phyloP scores from a whole-genome alignment of 768 basidiomycete species.

The Boletus insuetus region DNA sequence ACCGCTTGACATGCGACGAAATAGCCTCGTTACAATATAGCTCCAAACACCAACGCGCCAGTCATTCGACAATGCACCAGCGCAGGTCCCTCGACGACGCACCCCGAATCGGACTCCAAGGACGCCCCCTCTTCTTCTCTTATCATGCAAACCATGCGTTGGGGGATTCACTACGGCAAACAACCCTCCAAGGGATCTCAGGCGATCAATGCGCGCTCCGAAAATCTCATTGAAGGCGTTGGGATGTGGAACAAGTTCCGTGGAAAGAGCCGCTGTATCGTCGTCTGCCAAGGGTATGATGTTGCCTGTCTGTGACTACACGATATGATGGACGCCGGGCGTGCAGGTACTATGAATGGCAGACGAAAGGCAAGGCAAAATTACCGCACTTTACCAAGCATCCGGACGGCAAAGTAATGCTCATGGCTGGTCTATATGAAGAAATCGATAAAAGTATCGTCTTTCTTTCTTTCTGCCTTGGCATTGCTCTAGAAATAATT shows the following conservation, averaged over 20 bases:
- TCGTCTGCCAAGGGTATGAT: constrained; percentile 65
- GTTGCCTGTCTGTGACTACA: too few species aligned
- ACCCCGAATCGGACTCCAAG: background rate
- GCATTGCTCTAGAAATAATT: background rate
- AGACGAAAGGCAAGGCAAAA: constrained; percentile 76
- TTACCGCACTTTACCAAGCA: constrained; percentile 80
- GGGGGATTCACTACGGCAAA: constrained; percentile 80
- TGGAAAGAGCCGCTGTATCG: constrained; percentile 80
- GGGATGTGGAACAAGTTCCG: constrained; percentile 88
- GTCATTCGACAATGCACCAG: constrained; percentile 54
- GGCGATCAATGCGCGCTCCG: constrained; percentile 89
- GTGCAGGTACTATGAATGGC: constrained; percentile 90
- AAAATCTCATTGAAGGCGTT: constrained; percentile 69
- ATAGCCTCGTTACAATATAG: constrained; percentile 72
- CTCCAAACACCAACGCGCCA: constrained; percentile 75
- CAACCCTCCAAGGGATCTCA: constrained; percentile 53
- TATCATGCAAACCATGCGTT: constrained; percentile 80
- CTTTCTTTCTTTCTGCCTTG: background rate
- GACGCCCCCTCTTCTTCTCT: constrained; percentile 28
- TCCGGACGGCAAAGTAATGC: constrained; percentile 61
- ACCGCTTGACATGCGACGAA: background rate
- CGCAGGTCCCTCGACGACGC: background rate
- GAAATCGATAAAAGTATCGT: constrained; percentile 57
- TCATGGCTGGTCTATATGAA: constrained; percentile 90
- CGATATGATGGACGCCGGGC: background rate